Evolutionary conservation across 495 filamentous ascomycete genomes (phyloP), one percentile per base, ranked within the genome.

Genomic region (Neurospora discreta): DNA sequence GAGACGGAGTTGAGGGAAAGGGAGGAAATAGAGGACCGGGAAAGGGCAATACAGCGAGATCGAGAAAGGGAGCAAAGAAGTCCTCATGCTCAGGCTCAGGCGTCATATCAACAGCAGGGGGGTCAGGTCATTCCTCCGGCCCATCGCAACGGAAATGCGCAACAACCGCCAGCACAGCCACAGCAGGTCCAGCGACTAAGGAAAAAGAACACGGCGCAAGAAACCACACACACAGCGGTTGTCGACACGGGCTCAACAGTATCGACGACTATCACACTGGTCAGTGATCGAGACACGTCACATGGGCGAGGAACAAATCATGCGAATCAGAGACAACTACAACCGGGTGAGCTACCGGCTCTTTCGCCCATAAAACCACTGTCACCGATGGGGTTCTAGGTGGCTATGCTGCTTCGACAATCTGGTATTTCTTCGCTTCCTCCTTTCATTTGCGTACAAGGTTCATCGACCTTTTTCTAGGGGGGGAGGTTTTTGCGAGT

Each of bases 321-420:
- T 65, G 26, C 16, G 26, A 33, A 60, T 9, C 52, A 18, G 52
- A 65, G 52, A 65, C 52, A 65, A 65, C 15, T 65, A 65, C 52
- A 65, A 65, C 52, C 52, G 2, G 78, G 80, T 58, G 82, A 85
- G 42, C 23, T 87, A 68, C 80, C 84, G 36, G 85, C 85, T 7
- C 82, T 94, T n/a, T 91, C 89, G 42, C 91, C 91, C 7, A 87
- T 90, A 73, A 85, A 87, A 75, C 92, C 92, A 38, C 82, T 93
- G 60, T 93, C 90, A 18, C 91, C 91, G 33, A 86, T 93, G 77
- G 88, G 84, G 39, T 84, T 88, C 69, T 86, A 71, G 71, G 73
- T 33, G 26, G 52, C 23, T 13, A n/a, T 26, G n/a, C 16, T 36
- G n/a, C 10, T 18, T 65, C 18, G 15, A 26, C 40, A 36, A 36